Evolutionary conservation across 2,329 filamentous ascomycete genomes (phyloP).

Genomic region (Botrytis fabae): DNA sequence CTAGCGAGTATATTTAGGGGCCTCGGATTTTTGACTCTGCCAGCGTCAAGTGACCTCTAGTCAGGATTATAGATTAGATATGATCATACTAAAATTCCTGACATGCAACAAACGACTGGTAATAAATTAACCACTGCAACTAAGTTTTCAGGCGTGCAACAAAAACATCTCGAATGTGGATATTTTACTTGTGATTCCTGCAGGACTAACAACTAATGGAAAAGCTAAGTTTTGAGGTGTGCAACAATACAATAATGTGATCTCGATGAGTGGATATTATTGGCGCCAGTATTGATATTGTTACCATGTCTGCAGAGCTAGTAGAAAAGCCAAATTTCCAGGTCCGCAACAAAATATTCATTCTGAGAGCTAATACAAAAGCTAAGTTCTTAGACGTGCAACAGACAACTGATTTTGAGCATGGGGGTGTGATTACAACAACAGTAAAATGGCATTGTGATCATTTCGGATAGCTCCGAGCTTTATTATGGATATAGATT

Average conservation of each 20-base stretch:
- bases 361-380: background rate
- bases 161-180: background rate
- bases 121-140: slow-evolving; percentile 1
- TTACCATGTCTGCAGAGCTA: slow-evolving; percentile 6
- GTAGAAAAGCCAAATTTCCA: slow-evolving; percentile 4
- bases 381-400: slow-evolving; percentile 1
- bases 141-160: background rate
- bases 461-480: background rate
- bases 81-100: slow-evolving; percentile 3
- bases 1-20: background rate
- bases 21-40: slow-evolving; percentile 3
- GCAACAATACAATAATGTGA: slow-evolving; percentile 15
- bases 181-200: background rate
- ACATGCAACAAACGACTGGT: background rate
- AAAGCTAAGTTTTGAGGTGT: slow-evolving; percentile 22
- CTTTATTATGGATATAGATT: slow-evolving; percentile 9
- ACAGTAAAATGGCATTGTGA: background rate
- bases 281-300: slow-evolving; percentile 2
- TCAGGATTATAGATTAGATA: slow-evolving; percentile 1
- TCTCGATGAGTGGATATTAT: background rate
- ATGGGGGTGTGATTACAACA: background rate
- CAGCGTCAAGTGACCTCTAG: background rate
- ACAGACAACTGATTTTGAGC: background rate
- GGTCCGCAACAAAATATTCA: slow-evolving; percentile 7
- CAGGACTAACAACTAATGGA: background rate